Evolutionary conservation across 306 rosid species (phyloP), one percentile per base, ranked within the genome.

Genomic region (Crotalaria pallida): DNA sequence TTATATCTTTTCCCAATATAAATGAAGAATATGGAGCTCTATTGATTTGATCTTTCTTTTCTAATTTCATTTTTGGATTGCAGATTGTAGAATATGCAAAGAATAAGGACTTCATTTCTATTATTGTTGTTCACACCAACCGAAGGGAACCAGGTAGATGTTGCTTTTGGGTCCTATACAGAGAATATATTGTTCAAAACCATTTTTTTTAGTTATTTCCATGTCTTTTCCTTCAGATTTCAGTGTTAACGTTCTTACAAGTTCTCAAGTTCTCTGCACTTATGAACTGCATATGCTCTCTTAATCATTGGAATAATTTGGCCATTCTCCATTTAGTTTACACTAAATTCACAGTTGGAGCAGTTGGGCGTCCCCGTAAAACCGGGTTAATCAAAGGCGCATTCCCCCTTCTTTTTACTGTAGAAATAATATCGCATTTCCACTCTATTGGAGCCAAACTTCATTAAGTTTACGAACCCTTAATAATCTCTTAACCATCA

Each of bases 21-120:
- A 51, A 43, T 45, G n/a, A 41, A 47, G 13, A 52, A 21, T 3
- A 43, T 21, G 24, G 49, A 61, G 71, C 63, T 74, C 13, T 7
- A 23, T 49, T 34, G 12, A 27, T 60, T 68, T 17, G 63, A 43
- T 31, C 19, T 17, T 53, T 12, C n/a, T 31, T 66, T 44, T 67
- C 75, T 56, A 45, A 66, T 45, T 65, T 13, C 52, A 31, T 47
- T 73, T 73, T 68, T 62, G 50, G 18, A 72, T 71, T 73, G 78
- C 83, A 88, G 99, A 94, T 94, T 76, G 90, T 91, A 75, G 96
- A 88, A 72, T 91, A 89, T 79, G 99, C 99, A 34, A 94, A 87
- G 50, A 88, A 88, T 5, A 89, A 84, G 82, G 96, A 89, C 45
- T 94, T 94, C 85, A 87, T 97, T 67, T 91, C 99, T 44, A 2